Evolutionary conservation across 2,329 filamentous ascomycete genomes (phyloP).

Genomic region (Myriosclerotinia scirpicola): DNA sequence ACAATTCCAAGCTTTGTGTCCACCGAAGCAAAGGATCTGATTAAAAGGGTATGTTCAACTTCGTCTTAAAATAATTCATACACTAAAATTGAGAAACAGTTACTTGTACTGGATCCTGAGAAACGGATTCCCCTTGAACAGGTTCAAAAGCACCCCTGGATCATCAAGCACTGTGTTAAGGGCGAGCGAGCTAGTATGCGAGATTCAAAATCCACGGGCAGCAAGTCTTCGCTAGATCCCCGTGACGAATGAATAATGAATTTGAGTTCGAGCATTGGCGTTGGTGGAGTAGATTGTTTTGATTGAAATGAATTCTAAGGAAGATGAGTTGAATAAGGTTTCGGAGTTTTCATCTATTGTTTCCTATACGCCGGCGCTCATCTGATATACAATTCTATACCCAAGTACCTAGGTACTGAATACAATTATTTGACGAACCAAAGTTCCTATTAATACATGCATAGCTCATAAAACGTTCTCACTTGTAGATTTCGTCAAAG

Average conservation of each 20-base stretch:
- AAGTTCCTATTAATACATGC: conserved; percentile 18
- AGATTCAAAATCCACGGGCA: conserved; percentile 41
- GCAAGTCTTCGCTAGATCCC: conserved; percentile 33
- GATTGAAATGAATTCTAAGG: conserved; percentile 10
- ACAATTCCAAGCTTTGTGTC: conserved; percentile 88
- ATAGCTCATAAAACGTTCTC: conserved; percentile 32
- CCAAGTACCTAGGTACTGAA: conserved; percentile 21
- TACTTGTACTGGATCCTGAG: conserved; percentile 89
- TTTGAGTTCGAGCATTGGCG: conserved; percentile 34
- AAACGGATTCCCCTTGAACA: conserved; percentile 89
- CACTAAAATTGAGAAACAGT: conserved; percentile 47
- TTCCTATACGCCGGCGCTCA: conserved; percentile 38
- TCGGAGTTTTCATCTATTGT: conserved; percentile 36
- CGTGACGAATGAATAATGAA: conserved; percentile 37
- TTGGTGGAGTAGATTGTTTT: conserved; percentile 28
- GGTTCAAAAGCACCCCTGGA: conserved; percentile 90
- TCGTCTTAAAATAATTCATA: neutral
- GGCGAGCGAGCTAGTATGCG: conserved; percentile 44
- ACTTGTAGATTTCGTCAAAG: conserved; percentile 95
- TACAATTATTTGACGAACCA: conserved; percentile 15
- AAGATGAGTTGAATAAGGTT: conserved; percentile 36
- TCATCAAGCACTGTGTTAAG: conserved; percentile 80
- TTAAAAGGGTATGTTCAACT: conserved; percentile 69
- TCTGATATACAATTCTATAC: conserved; percentile 29
- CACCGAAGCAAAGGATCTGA: conserved; percentile 84